These are phyloP conservation scores for Hymenoscyphus repandus DNA, from an alignment of 2,329 filamentous ascomycete genomes.

Conservation along the genomic window DNA sequence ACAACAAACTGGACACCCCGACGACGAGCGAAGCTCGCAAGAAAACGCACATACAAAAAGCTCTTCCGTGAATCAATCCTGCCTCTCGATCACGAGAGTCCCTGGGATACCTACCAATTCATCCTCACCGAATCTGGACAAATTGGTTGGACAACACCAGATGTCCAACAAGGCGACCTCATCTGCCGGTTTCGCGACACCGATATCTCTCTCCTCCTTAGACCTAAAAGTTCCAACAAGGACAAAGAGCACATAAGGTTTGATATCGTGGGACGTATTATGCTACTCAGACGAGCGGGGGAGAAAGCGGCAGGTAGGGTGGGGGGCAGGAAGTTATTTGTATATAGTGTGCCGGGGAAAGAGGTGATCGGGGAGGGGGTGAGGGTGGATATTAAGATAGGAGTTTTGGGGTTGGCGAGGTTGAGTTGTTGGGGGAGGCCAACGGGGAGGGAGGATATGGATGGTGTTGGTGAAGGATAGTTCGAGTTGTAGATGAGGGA, in stretches of 20 bases:
- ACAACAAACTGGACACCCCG: neutral
- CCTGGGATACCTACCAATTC: neutral
- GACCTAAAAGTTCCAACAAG: neutral
- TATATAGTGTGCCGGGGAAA: neutral
- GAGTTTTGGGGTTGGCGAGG: neutral
- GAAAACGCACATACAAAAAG: neutral
- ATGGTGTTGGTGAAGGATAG: neutral
- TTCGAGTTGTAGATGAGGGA: too few relatives aligned
- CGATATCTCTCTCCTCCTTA: neutral
- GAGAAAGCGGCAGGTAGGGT: neutral
- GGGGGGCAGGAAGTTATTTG: neutral
- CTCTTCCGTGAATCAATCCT: neutral
- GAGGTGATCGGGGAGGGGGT: neutral
- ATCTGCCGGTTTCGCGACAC: neutral
- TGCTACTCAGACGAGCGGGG: neutral
- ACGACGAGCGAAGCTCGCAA: neutral
- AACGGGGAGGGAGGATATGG: neutral
- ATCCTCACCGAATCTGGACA: neutral
- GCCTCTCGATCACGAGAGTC: neutral
- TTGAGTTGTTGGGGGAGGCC: neutral
- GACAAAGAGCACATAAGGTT: neutral
- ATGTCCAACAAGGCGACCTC: neutral
- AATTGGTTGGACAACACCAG: neutral
- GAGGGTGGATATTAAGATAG: neutral
- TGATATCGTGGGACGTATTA: neutral